Conservation (phyloP, 805 yeast genomes). For the Kazachstania viticola region DNA sequence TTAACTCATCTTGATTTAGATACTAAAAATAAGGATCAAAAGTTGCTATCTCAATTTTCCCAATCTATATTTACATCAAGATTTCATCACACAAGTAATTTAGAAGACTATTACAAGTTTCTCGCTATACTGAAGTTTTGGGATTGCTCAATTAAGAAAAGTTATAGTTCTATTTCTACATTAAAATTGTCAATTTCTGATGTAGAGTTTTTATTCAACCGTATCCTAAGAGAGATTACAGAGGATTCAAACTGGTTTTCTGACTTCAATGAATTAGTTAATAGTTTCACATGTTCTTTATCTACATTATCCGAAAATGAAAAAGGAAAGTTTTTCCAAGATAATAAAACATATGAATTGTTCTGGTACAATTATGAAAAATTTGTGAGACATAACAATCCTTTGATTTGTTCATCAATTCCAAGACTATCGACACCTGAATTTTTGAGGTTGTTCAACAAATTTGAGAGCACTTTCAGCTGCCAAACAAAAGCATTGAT, state of each 20-base stretch:
- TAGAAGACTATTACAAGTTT: too few relatives aligned
- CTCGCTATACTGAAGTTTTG: too few relatives aligned
- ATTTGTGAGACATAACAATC: slow-evolving; percentile 9
- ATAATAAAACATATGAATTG: background rate
- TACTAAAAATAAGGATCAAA: background rate
- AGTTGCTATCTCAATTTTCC: background rate
- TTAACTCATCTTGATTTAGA: background rate
- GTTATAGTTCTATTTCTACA: too few relatives aligned
- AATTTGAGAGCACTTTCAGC: slow-evolving; percentile 3
- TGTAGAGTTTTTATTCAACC: background rate
- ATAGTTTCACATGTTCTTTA: background rate
- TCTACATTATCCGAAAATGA: background rate
- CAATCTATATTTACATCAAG: too few relatives aligned
- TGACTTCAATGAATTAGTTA: background rate
- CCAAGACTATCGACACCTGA: slow-evolving; percentile 6
- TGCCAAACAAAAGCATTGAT: slow-evolving; percentile 12
- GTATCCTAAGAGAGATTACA: background rate
- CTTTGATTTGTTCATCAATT: slow-evolving; percentile 9
- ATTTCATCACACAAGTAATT: too few relatives aligned
- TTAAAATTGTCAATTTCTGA: too few relatives aligned
- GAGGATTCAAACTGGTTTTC: background rate
- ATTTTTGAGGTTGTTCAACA: slow-evolving; percentile 5
- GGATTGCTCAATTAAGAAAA: too few relatives aligned
- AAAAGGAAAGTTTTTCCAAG: background rate
- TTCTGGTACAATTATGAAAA: slow-evolving; percentile 11